Evolutionary conservation across 2,329 filamentous ascomycete species (phyloP), one percentile per base, ranked within the genome.

Genomic region (Aspergillus flavus): DNA sequence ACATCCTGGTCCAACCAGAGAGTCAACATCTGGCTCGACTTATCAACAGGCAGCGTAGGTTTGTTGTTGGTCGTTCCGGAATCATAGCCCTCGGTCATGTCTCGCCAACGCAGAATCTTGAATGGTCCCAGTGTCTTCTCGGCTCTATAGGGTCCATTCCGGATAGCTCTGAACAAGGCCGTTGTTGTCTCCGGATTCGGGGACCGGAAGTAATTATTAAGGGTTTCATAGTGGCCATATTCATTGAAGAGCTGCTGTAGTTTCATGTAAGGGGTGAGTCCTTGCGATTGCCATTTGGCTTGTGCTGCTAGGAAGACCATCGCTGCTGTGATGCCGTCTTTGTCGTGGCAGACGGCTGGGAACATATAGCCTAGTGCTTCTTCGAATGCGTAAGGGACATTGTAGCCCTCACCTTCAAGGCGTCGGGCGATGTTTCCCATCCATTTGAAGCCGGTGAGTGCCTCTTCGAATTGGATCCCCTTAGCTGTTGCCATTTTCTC

Each of bases 281-380:
- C 83, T 66, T 86, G 78, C 3, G 73, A 72, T 23, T 73, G 76
- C 71, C 86, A 89, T 61, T 81, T 75, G 21, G 81, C 80, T 61
- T 82, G 80, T 1, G 85, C 86, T 14, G 82, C 81, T 6, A 89
- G 75, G 71, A 89, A 89, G 19, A 88, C 79, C 12, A 84, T 81
- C 3, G 87, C 85, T 2, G 87, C 86, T 6, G 85, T 82, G 61
- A 90, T 84, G 4, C 86, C 87, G 72, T 90, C 87, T 69, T 90
- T 90, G 74, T 90, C 87, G 67, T 86, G 84, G 45, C 86, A 86
- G 1, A 89, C 84, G 9, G 81, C 76, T 0, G 87, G 82, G 60
- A 89, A 87, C 87, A 89, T 89, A 73, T 88, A 90, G 1, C 87
- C 87, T 26, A 90, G 82, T 9, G 87, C 87, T 75, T 90, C 87